Conservation (phyloP, 805 yeast species). For the Candida maesae region DNA sequence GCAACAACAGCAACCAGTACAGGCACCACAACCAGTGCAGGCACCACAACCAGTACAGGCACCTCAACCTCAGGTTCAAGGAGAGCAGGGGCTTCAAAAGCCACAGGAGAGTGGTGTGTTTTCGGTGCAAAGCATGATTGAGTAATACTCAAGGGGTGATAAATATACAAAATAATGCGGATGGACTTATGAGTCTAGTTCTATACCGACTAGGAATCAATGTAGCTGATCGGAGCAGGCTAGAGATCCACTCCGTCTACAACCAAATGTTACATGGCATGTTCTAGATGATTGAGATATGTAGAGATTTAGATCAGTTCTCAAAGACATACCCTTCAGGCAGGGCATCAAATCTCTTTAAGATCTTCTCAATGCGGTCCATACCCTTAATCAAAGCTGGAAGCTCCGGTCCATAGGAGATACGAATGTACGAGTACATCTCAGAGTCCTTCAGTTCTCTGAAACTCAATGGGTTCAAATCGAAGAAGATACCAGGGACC, state of each 20-base stretch:
- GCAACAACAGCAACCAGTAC: too few species aligned
- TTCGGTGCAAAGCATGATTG: constrained; percentile 1
- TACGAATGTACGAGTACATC: constrained; percentile 55
- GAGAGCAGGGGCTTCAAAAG: background rate
- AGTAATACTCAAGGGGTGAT: background rate
- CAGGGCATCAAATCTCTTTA: constrained; percentile 39
- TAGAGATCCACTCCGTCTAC: too few species aligned
- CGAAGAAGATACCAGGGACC: constrained; percentile 62
- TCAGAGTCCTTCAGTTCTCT: constrained; percentile 50
- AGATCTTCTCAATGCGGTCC: constrained; percentile 55
- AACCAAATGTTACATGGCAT: too few species aligned
- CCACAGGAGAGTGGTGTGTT: background rate
- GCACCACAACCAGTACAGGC: background rate
- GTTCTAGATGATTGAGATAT: too few species aligned
- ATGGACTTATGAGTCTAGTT: too few species aligned
- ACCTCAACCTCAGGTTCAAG: background rate
- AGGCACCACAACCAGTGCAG: background rate
- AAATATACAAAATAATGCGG: too few species aligned
- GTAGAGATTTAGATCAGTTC: background rate
- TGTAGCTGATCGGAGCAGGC: too few species aligned
- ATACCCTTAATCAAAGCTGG: constrained; percentile 48
- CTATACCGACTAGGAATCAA: too few species aligned
- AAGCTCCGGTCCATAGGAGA: constrained; percentile 58
- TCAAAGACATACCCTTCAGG: constrained; percentile 32
- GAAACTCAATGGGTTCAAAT: constrained; percentile 49